Base-by-base conservation (phyloP, 331 rosid species). In the Pyracantha coccinea region DNA sequence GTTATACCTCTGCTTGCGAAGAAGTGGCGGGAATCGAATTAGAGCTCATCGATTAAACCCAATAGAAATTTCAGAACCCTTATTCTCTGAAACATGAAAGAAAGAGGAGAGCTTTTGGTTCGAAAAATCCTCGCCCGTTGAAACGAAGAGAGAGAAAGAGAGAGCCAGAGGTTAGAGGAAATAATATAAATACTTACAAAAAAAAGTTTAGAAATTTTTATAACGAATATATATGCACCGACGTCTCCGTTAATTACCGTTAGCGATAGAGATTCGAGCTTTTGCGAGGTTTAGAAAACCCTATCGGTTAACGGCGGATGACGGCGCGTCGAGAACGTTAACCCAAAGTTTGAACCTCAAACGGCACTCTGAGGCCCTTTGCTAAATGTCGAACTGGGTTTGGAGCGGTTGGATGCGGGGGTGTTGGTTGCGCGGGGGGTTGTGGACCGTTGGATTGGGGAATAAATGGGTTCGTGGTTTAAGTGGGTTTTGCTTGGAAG, bases 81-180 rank as follows among this genome's bases (percentile, higher is more conserved):
- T 50, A 67, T 71, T 75, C 80, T 71, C 77, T 19, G 53, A 77
- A 69, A 76, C 75, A 71, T 58, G 83, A 69, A 82, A 59, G 70
- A 57, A 53, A 84, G 85, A 84, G 57, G 21, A 52, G 57, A 52
- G 57, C 81, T 44, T 72, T 55, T 70, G 79, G 88, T 87, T 91
- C 95, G 93, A 89, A 94, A 91, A 94, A 88, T 83, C 93, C 87
- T 92, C 93, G 99, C 97, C 95, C 97, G 99, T 95, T 95, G 97
- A 95, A 92, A 88, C 91, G 15, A 38, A 11, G 45, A 38, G 45
- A 38, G 45, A 38, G 15, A 38, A 38, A 38, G 45, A 31, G 32
- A n/a, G n/a, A 35, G 45, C 44, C 44, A 68, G 65, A 50, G 41
- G 58, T 1, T 4, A 11, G 28, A 1, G 17, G 28, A 24, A 24